Evolutionary conservation across 2,329 filamentous ascomycete species (phyloP).

Genomic region (Claviceps citrina): DNA sequence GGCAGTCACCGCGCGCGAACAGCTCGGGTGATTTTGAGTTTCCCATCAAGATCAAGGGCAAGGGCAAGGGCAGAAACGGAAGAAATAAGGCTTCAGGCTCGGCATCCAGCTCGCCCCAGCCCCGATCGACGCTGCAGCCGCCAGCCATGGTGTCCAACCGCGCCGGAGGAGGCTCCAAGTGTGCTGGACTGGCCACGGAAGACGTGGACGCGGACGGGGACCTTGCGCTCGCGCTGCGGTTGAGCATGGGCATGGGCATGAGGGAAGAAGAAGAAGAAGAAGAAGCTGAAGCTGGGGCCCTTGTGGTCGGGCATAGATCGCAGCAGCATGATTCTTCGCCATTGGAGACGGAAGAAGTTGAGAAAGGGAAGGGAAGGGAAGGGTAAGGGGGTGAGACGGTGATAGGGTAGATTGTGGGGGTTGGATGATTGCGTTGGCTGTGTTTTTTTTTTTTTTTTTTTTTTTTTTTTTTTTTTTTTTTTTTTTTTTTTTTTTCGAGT

Average conservation of each 20-base stretch:
- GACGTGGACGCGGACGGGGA: conserved; percentile 46
- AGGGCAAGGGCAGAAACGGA: too few species aligned
- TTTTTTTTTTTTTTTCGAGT: neutral
- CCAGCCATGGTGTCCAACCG: conserved; percentile 11
- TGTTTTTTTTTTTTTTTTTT: neutral
- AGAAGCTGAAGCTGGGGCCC: conserved; percentile 11
- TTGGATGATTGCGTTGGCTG: neutral
- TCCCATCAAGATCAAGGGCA: conserved; percentile 33
- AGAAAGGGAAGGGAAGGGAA: conserved; percentile 24
- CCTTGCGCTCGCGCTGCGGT: conserved; percentile 41
- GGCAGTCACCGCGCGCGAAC: conserved; percentile 28
- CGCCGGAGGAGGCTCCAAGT: conserved; percentile 7
- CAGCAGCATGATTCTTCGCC: conserved; percentile 25
- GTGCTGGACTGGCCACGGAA: conserved; percentile 8
- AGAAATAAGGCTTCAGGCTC: conserved; percentile 23
- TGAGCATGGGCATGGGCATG: conserved; percentile 37
- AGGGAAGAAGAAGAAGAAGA: too few species aligned
- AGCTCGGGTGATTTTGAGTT: conserved; percentile 36
- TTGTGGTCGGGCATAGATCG: conserved; percentile 1
- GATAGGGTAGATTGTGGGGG: neutral
- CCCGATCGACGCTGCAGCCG: conserved; percentile 21
- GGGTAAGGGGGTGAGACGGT: too few species aligned
- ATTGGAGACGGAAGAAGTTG: conserved; percentile 24
- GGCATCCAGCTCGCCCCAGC: conserved; percentile 19
- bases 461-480: neutral